A percentile compares a stretch with the other conserved stretches of the same genome.
These are phyloP conservation scores for Bryum argenteum DNA, from an alignment of 225 moss, liverwort and hornwort genomes.

Conservation along the genomic window DNA sequence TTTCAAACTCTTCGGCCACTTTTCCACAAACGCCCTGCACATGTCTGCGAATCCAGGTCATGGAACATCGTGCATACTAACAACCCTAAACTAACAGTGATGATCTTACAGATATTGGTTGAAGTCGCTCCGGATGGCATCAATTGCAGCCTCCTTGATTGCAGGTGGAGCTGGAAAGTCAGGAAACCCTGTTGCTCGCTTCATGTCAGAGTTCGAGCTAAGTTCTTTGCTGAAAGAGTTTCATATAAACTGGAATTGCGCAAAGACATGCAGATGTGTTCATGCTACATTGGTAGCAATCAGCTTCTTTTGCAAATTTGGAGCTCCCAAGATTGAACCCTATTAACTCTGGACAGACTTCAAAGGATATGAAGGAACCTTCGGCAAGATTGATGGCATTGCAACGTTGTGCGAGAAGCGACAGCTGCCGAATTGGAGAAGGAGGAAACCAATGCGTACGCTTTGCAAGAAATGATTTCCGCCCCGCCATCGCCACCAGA, in stretches of 20 bases:
- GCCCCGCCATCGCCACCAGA: conserved; percentile 29
- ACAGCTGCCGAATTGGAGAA: conserved; percentile 75
- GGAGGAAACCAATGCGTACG: conserved; percentile 50
- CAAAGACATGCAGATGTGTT: not conserved
- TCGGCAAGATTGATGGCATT: conserved; percentile 92
- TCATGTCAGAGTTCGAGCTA: not conserved
- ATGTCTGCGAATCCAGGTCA: conserved; percentile 62
- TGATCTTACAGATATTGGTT: conserved; percentile 79
- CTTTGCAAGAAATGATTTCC: conserved; percentile 44
- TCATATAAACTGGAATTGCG: not conserved
- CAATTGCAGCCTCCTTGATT: conserved; percentile 79
- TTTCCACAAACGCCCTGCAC: conserved; percentile 83
- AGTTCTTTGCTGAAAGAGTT: not conserved
- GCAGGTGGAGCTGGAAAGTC: conserved; percentile 79
- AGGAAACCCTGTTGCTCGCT: conserved; percentile 67
- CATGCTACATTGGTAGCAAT: too few species aligned
- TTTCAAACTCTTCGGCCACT: conserved; percentile 70
- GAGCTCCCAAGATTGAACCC: not conserved
- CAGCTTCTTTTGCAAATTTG: not conserved
- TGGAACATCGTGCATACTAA: not conserved
- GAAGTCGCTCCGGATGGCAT: conserved; percentile 69
- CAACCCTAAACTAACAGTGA: conserved; percentile 9
- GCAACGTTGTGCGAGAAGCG: conserved; percentile 70
- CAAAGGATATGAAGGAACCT: conserved; percentile 41
- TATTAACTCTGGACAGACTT: not conserved